Conservation (phyloP, 768 basidiomycete species). For the Tremella yokohamensis region DNA sequence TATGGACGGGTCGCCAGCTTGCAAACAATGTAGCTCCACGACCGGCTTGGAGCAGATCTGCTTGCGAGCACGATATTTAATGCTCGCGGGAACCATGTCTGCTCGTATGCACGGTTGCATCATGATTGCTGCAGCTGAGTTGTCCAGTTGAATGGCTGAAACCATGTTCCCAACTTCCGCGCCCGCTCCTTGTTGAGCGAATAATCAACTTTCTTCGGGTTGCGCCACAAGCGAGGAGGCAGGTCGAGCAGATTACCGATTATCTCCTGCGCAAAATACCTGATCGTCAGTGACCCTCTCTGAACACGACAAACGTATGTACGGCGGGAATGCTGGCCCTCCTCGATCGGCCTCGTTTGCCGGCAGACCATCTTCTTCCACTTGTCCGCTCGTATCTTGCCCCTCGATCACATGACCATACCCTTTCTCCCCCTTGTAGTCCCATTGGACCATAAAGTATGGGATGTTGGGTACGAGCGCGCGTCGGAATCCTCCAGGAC, state of each 20-base stretch:
- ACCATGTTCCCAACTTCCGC: constrained; percentile 66
- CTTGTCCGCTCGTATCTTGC: constrained; percentile 53
- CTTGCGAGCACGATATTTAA: too few relatives aligned
- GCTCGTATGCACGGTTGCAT: too few relatives aligned
- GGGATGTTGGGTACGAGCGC: constrained; percentile 95
- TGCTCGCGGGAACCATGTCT: too few relatives aligned
- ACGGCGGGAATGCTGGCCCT: constrained; percentile 86
- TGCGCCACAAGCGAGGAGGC: constrained; percentile 79
- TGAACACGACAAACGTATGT: constrained; percentile 29
- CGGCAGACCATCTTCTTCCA: constrained; percentile 62
- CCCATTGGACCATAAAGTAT: constrained; percentile 98
- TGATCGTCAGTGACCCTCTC: constrained; percentile 46
- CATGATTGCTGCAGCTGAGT: constrained; percentile 26
- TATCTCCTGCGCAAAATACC: constrained; percentile 93
- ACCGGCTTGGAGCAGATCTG: too few relatives aligned
- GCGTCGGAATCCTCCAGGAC: constrained; percentile 88
- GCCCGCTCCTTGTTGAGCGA: constrained; percentile 68
- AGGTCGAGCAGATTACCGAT: constrained; percentile 85
- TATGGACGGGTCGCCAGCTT: too few relatives aligned
- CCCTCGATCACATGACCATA: constrained; percentile 99
- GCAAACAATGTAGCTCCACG: too few relatives aligned
- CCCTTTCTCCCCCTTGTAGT: constrained; percentile 94
- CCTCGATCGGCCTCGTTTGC: constrained; percentile 84
- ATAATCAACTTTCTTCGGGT: constrained; percentile 71
- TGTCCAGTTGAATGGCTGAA: constrained; percentile 59